A percentile compares a stretch with the other conserved stretches of the same genome.
phyloP scores from a whole-genome alignment of 306 rosid genomes.

The Citrullus mucosospermus region DNA sequence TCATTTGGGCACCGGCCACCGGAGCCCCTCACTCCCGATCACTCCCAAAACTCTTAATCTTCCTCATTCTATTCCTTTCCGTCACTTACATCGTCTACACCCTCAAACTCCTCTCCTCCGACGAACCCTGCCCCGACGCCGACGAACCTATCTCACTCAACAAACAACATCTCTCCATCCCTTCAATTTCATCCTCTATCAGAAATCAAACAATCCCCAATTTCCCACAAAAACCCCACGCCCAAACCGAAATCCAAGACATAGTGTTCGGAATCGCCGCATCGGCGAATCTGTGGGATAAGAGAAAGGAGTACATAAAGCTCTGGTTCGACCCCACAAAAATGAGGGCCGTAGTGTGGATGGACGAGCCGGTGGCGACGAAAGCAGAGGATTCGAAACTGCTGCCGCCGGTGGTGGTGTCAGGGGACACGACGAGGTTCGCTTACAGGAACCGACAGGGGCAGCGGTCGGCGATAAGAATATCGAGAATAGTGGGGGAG shows the following conservation, averaged over 20 bases:
- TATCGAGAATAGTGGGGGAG: constrained; percentile 76
- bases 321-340: constrained; percentile 54
- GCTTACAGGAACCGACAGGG: constrained; percentile 56
- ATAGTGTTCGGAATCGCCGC: constrained; percentile 87
- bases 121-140: constrained; percentile 30
- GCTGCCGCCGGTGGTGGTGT: constrained; percentile 45
- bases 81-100: constrained; percentile 57
- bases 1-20: constrained; percentile 31
- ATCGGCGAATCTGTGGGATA: constrained; percentile 69
- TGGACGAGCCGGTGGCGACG: constrained; percentile 32
- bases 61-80: constrained; percentile 53
- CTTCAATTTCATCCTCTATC: constrained; percentile 3
- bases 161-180: not conserved
- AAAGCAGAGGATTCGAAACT: not conserved
- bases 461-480: constrained; percentile 75
- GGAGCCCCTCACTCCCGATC: constrained; percentile 6
- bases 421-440: constrained; percentile 48
- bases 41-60: constrained; percentile 37
- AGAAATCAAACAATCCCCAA: not conserved
- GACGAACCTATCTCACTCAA: not conserved
- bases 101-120: constrained; percentile 43
- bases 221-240: not conserved
- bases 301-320: constrained; percentile 70
- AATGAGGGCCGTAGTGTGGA: constrained; percentile 82
- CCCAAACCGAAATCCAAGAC: constrained; percentile 40